Evolutionary conservation across 2,329 filamentous ascomycete species (phyloP).

Genomic region (Rhytidhysteron rufulum): DNA sequence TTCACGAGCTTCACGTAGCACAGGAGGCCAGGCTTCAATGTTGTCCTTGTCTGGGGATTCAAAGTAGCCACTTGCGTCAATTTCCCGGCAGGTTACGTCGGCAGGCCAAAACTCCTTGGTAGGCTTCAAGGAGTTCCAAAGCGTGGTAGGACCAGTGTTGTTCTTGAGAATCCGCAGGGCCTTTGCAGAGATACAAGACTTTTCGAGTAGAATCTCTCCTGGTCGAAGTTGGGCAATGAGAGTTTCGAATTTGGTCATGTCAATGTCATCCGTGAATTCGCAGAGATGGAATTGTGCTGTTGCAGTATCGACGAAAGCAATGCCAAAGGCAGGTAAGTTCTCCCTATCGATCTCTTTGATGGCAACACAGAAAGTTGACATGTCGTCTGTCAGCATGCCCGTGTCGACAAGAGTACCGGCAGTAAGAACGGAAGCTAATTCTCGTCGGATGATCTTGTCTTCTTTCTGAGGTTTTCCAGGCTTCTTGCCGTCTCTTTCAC

Average conservation of each 20-base stretch:
- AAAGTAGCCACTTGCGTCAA: slow-evolving; percentile 79
- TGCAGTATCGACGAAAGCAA: slow-evolving; percentile 91
- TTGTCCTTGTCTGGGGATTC: slow-evolving; percentile 53
- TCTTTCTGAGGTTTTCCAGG: slow-evolving; percentile 59
- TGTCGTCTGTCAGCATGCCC: slow-evolving; percentile 95
- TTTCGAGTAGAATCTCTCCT: slow-evolving; percentile 85
- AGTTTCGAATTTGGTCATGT: slow-evolving; percentile 96
- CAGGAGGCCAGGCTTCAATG: slow-evolving; percentile 71
- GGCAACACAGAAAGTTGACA: slow-evolving; percentile 92
- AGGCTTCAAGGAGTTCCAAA: slow-evolving; percentile 92
- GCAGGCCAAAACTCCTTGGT: slow-evolving; percentile 88
- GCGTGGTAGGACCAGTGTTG: slow-evolving; percentile 84
- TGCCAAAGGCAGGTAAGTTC: slow-evolving; percentile 77
- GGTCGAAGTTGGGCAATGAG: slow-evolving; percentile 90
- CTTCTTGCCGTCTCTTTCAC: slow-evolving; percentile 69
- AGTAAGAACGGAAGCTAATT: slow-evolving; percentile 87
- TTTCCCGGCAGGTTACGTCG: slow-evolving; percentile 74
- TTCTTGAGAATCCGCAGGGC: slow-evolving; percentile 92
- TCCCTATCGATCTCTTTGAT: slow-evolving; percentile 72
- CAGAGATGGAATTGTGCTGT: slow-evolving; percentile 95
- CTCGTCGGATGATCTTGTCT: slow-evolving; percentile 89
- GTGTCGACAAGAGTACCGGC: slow-evolving; percentile 91
- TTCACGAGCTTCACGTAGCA: slow-evolving; percentile 66
- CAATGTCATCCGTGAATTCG: slow-evolving; percentile 84
- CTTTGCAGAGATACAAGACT: slow-evolving; percentile 76